Percentiles rank a stretch among this genome's conserved stretches.
These are phyloP conservation scores for Ammopiptanthus mongolicus DNA, from an alignment of 306 rosid species.

Conservation along the genomic window DNA sequence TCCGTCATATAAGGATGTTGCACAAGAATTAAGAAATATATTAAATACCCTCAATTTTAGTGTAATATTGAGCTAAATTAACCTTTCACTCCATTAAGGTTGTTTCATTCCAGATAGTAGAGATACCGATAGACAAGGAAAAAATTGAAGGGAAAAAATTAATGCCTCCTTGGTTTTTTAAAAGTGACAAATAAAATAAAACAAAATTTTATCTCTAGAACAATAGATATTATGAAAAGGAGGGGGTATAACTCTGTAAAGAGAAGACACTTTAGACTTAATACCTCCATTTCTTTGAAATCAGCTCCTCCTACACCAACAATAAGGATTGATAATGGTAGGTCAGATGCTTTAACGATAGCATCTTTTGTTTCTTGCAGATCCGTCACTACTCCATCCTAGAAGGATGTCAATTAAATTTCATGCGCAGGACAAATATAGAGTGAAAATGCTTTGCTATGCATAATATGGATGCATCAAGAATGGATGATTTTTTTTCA, in stretches of 20 bases:
- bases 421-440: no score
- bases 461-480: no score
- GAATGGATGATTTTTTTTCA: no score
- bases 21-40: neutral
- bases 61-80: no score
- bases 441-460: no score
- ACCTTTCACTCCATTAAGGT: neutral
- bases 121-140: no score
- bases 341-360: slow-evolving; percentile 88
- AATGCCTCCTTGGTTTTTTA: neutral
- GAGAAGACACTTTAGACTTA: neutral
- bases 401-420: slow-evolving; percentile 23
- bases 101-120: neutral
- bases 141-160: no score
- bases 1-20: neutral
- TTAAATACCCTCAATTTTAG: neutral
- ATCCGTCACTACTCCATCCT: slow-evolving; percentile 99
- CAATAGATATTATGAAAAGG: neutral
- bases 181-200: neutral
- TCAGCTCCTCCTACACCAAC: slow-evolving; percentile 99
- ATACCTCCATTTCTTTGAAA: slow-evolving; percentile 99
- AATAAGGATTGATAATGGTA: slow-evolving; percentile 91
- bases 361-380: slow-evolving; percentile 99
- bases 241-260: neutral
- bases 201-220: no score